phyloP scores from a whole-genome alignment of 2,329 filamentous ascomycete genomes.

The Ambrosiella xylebori region DNA sequence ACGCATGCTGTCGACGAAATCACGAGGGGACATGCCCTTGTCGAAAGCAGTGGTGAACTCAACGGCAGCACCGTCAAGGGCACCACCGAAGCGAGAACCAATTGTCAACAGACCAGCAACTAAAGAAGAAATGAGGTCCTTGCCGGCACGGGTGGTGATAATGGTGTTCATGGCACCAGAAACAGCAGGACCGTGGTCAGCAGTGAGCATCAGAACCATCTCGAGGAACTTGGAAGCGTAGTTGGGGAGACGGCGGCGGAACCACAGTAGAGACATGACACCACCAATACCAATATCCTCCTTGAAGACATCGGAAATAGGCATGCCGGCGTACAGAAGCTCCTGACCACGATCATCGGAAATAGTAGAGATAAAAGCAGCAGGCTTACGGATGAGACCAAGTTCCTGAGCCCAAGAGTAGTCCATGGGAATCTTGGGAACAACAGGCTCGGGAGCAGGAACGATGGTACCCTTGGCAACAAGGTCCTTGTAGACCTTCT shows the following conservation, averaged over 20 bases:
- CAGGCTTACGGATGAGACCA: conserved; percentile 97
- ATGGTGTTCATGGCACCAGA: conserved; percentile 99
- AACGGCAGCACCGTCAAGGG: conserved; percentile 89
- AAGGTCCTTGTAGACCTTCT: conserved; percentile 72
- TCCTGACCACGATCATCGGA: conserved; percentile 99
- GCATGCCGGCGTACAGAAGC: conserved; percentile 96
- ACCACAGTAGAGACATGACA: conserved; percentile 99
- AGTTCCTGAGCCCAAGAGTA: conserved; percentile 99
- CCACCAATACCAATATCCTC: conserved; percentile 98
- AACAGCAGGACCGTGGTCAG: conserved; percentile 95
- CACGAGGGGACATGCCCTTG: conserved; percentile 93
- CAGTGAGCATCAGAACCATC: conserved; percentile 99
- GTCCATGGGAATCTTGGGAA: conserved; percentile 98
- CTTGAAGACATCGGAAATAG: conserved; percentile 98
- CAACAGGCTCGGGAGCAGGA: conserved; percentile 72
- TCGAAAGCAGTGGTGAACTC: conserved; percentile 98
- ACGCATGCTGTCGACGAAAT: conserved; percentile 97
- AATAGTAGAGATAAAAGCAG: conserved; percentile 99
- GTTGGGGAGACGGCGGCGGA: conserved; percentile 87
- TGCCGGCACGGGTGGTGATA: conserved; percentile 97
- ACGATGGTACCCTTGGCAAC: conserved; percentile 72
- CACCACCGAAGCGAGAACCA: conserved; percentile 95
- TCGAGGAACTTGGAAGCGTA: conserved; percentile 98
- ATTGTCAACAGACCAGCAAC: conserved; percentile 96
- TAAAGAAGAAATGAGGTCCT: conserved; percentile 90